These are phyloP conservation scores for Teratosphaeria zuluensis DNA, from an alignment of 2,329 filamentous ascomycete species.

Conservation along the genomic window DNA sequence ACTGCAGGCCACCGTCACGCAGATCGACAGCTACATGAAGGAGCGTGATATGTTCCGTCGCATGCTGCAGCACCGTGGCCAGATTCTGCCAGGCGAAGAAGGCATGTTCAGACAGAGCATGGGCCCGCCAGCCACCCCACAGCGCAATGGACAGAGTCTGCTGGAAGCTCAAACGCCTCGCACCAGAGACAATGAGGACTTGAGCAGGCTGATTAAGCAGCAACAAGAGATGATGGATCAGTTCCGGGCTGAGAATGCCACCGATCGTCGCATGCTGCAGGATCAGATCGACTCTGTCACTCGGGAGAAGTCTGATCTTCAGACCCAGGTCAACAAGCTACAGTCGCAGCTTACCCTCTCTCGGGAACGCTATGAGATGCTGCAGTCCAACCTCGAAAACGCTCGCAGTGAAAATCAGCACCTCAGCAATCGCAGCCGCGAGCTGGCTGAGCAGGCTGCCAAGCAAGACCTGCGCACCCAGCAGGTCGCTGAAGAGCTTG, in stretches of 20 bases:
- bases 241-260: slow-evolving; percentile 74
- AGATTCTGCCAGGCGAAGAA: slow-evolving; percentile 52
- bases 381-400: slow-evolving; percentile 78
- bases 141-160: slow-evolving; percentile 26
- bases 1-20: slow-evolving; percentile 67
- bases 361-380: slow-evolving; percentile 75
- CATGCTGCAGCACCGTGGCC: slow-evolving; percentile 70
- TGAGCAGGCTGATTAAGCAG: slow-evolving; percentile 72
- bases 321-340: slow-evolving; percentile 70
- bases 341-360: slow-evolving; percentile 74
- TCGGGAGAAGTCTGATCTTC: slow-evolving; percentile 69
- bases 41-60: slow-evolving; percentile 97
- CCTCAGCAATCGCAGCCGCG: slow-evolving; percentile 70
- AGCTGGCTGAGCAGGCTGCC: slow-evolving; percentile 69
- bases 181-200: slow-evolving; percentile 53
- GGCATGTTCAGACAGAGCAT: slow-evolving; percentile 64
- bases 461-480: slow-evolving; percentile 86
- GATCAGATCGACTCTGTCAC: slow-evolving; percentile 76
- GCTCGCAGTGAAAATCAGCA: slow-evolving; percentile 78
- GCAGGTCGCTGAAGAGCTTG: slow-evolving; percentile 84
- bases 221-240: slow-evolving; percentile 83
- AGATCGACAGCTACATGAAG: slow-evolving; percentile 85
- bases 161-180: slow-evolving; percentile 37
- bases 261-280: slow-evolving; percentile 72
- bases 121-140: slow-evolving; percentile 34